Conservation (phyloP, 2,329 filamentous ascomycete species). For the Aspergillus candidus region DNA sequence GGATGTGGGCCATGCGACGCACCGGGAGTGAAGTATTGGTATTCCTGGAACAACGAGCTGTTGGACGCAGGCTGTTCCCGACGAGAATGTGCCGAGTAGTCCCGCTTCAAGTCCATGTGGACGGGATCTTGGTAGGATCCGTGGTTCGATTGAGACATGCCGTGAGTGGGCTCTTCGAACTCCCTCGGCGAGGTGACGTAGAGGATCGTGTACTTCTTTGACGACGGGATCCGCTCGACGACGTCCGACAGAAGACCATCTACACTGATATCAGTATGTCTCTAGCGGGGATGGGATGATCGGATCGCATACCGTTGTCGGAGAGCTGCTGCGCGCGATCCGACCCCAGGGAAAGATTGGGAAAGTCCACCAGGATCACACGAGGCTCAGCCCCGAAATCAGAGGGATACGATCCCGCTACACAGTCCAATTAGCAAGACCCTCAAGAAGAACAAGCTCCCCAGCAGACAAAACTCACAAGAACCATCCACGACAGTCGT, state of each 20-base stretch:
- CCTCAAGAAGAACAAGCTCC: neutral
- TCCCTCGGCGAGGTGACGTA: constrained; percentile 60
- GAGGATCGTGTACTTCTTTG: constrained; percentile 65
- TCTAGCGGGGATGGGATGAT: neutral
- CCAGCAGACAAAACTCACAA: constrained; percentile 24
- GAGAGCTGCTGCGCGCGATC: constrained; percentile 36
- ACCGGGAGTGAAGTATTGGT: constrained; percentile 91
- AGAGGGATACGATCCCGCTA: constrained; percentile 37
- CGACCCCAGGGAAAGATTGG: constrained; percentile 32
- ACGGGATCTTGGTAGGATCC: constrained; percentile 50
- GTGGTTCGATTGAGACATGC: constrained; percentile 58
- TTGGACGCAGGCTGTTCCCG: constrained; percentile 36
- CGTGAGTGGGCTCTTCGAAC: constrained; percentile 23
- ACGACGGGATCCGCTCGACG: constrained; percentile 41
- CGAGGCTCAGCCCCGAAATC: constrained; percentile 34
- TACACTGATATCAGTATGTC: constrained; percentile 14
- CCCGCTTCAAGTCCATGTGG: constrained; percentile 70
- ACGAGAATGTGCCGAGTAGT: constrained; percentile 34
- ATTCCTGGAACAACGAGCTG: constrained; percentile 67
- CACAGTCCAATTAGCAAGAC: constrained; percentile 12
- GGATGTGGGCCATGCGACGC: constrained; percentile 25
- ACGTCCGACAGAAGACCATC: constrained; percentile 45
- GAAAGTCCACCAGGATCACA: constrained; percentile 43
- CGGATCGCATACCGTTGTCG: constrained; percentile 36
- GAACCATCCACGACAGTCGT: constrained; percentile 40